phyloP scores from a whole-genome alignment of 768 basidiomycete species.

The Leccinum disarticulatum region DNA sequence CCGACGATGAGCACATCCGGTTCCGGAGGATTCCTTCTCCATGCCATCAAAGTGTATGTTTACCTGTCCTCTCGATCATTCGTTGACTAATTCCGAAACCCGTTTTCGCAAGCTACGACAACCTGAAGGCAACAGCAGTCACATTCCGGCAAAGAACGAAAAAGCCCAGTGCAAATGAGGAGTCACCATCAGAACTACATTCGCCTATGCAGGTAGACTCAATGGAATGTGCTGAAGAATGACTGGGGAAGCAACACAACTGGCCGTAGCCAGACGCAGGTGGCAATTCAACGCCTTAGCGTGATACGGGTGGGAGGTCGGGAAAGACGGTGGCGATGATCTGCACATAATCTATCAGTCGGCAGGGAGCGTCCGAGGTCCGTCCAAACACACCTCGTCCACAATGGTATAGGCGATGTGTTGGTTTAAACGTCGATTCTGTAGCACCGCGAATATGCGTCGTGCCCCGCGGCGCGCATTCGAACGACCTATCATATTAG shows the following conservation, averaged over 20 bases:
- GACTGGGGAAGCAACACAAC: background rate
- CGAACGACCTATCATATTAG: constrained; percentile 97
- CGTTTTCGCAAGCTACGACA: constrained; percentile 52
- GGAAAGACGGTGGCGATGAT: constrained; percentile 63
- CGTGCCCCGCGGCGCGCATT: constrained; percentile 93
- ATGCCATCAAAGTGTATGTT: constrained; percentile 80
- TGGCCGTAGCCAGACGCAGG: background rate
- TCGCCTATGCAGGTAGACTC: constrained; percentile 20
- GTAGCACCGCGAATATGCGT: constrained; percentile 89
- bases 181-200: constrained; percentile 4
- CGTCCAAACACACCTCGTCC: constrained; percentile 68
- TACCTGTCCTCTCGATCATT: background rate
- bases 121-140: constrained; percentile 58
- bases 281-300: background rate
- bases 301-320: constrained; percentile 34
- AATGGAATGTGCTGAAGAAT: constrained; percentile 6
- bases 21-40: constrained; percentile 84
- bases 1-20: constrained; percentile 91
- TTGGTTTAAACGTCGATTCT: constrained; percentile 93
- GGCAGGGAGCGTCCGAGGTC: background rate
- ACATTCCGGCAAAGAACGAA: constrained; percentile 43
- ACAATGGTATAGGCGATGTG: constrained; percentile 86
- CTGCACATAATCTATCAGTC: constrained; percentile 33
- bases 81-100: background rate
- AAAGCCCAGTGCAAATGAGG: constrained; percentile 12